These are phyloP conservation scores for Punctularia strigosozonata DNA, from an alignment of 768 basidiomycete species.

Conservation along the genomic window DNA sequence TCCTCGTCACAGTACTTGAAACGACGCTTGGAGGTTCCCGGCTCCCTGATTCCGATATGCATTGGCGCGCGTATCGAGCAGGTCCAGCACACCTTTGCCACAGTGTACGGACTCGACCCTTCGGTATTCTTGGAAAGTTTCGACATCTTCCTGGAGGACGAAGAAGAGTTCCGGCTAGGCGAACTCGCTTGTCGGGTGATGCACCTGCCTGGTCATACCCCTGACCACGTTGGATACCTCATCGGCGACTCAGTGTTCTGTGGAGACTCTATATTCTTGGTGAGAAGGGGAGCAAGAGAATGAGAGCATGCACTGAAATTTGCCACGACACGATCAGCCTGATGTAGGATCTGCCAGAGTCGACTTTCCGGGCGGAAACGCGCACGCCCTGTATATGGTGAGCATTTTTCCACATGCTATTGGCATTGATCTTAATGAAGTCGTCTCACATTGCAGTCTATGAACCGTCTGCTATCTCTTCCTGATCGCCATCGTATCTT, in stretches of 20 bases:
- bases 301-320: not conserved
- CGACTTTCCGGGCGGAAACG: conserved; percentile 27
- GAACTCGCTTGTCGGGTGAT: conserved; percentile 18
- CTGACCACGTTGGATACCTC: conserved; percentile 24
- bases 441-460: conserved; percentile 15
- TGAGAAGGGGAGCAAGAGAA: conserved; percentile 5
- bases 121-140: conserved; percentile 15
- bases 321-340: conserved; percentile 11
- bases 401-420: conserved; percentile 3
- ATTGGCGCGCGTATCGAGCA: conserved; percentile 23
- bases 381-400: conserved; percentile 20
- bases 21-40: conserved; percentile 16
- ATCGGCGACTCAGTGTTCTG: conserved; percentile 24
- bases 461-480: conserved; percentile 23
- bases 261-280: conserved; percentile 28
- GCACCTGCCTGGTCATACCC: conserved; percentile 26
- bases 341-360: conserved; percentile 26
- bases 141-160: conserved; percentile 22
- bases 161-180: conserved; percentile 22
- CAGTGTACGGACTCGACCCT: conserved; percentile 19
- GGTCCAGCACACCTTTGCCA: conserved; percentile 23
- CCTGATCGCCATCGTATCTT: conserved; percentile 22
- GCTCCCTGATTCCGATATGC: conserved; percentile 18
- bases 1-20: conserved; percentile 24
- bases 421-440: not conserved